Base-by-base conservation (phyloP, 768 basidiomycete species). In the Termitomyces sp. region DNA sequence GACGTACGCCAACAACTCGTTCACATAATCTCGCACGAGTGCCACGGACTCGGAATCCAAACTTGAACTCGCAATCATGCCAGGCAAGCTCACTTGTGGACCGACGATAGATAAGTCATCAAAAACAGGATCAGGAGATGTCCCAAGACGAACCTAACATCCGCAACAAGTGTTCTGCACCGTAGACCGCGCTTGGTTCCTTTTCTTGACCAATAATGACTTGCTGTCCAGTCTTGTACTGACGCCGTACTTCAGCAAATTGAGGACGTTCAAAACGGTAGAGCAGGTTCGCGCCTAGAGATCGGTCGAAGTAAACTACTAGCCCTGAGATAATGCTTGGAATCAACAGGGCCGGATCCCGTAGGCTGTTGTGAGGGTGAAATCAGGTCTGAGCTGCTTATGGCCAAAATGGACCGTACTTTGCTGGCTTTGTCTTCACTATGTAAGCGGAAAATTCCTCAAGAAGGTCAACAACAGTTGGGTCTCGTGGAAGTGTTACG, bases 241-340 rank as follows among this genome's bases (percentile, higher is more conserved):
- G 64, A 66, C 87, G 86, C 47, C 90, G 82, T 26, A 92, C 81
- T 50, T 88, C 85, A 5, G 88, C 87, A 62, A 96, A 98, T 71
- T 98, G 95, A 6, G 86, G 85, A n/a, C 96, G 84, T 71, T 99
- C 96, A 64, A 96, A 95, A 20, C 94, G 88, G 69, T 98, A 99
- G 4, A 98, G 80, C 30, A 99, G 81, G 71, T 92, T 95, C 58
- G 89, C 85, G 5, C 96, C 91, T 1, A 93, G 81, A 0, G 93
- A 88, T 35, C 92, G 89, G 72, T 99, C 93, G 69, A 99, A 99
- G 76, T 99, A 98, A 48, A 90, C 81, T 52, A 86, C 83, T 12
- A 98, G 79, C 1, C 96, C 96, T 1, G 90, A 84, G 46, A 93
- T 77, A 57, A 97, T 86, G 5, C 94, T 95, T 18, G 88, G 85